Conservation (phyloP, 164 flowering plant genomes). For the Saururus chinensis region DNA sequence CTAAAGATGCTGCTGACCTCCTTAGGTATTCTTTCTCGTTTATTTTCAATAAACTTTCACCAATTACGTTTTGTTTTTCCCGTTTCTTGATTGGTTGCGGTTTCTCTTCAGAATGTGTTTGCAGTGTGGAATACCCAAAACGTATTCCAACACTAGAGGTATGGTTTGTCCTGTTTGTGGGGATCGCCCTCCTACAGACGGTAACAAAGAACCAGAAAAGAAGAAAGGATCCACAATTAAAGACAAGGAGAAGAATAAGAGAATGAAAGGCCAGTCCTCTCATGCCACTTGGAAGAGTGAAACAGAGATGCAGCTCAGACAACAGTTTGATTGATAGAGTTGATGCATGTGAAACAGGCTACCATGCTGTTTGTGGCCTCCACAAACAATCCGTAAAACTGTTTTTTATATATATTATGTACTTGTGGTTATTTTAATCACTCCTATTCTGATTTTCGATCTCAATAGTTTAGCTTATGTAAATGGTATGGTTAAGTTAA, state of each 20-base stretch:
- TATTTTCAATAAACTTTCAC: neutral
- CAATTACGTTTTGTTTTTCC: neutral
- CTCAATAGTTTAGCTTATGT: too few relatives aligned
- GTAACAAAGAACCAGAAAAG: constrained; percentile 31
- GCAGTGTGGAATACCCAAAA: constrained; percentile 90
- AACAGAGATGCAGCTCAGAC: constrained; percentile 97
- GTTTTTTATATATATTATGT: too few relatives aligned
- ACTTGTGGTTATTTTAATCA: too few relatives aligned
- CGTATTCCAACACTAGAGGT: constrained; percentile 54
- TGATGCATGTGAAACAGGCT: neutral
- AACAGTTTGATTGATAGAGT: constrained; percentile 68
- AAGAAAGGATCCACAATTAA: constrained; percentile 71
- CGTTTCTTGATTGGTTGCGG: neutral
- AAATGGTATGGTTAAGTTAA: too few relatives aligned
- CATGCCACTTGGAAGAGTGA: constrained; percentile 97
- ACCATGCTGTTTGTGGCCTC: too few relatives aligned
- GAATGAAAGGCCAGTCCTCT: constrained; percentile 95
- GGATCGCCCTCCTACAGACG: constrained; percentile 53
- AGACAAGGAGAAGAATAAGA: constrained; percentile 69
- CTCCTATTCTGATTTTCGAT: too few relatives aligned
- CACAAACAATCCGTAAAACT: too few relatives aligned
- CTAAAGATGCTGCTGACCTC: constrained; percentile 84
- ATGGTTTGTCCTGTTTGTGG: constrained; percentile 77
- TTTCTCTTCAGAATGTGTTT: constrained; percentile 59
- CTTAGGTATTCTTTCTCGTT: constrained; percentile 36